Base-by-base conservation (phyloP, 495 filamentous ascomycete genomes). In the Tuber borchii region DNA sequence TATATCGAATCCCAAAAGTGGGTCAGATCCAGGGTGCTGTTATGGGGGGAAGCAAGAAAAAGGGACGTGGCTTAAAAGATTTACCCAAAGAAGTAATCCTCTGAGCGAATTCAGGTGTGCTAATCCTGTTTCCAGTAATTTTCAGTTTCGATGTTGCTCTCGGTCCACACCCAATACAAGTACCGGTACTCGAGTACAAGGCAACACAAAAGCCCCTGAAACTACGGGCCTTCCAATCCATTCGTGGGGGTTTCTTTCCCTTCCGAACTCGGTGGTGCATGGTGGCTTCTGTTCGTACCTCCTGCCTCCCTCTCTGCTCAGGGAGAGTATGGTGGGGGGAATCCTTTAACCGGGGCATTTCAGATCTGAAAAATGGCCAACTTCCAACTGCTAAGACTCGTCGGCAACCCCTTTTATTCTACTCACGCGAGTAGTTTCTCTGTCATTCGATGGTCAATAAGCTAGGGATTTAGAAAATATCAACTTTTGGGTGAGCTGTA, bases 181-280 rank as follows among this genome's bases (percentile, higher is more conserved):
- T 37, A 37, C 34, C n/a, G n/a, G n/a, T n/a, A n/a, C n/a, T n/a
- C n/a, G 2, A 37, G 34, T 37, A 37, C 56, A 65, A 10, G 56
- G 56, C n/a, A 65, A 65, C 56, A 65, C n/a, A 65, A 65, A 31
- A 31, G n/a, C 56, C 56, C 56, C 56, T 65, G 56, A 65, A 26
- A 26, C n/a, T 6, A n/a, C 31, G 10, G 26, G n/a, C 56, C 16
- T 31, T 31, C 22, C 56, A 22, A 65, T 65, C 22, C 48, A 56
- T 56, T 65, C 14, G 56, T 31, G 26, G 56, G n/a, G 20, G 0
- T 31, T 17, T 31, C 26, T 12, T 9, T 19, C 46, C 8, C 46
- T n/a, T 10, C 48, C 9, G 5, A 48, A 48, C 45, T 48, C 19
- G 45, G 26, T 56, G 48, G 48, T 37, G 34, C 34, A 16, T 51